These are phyloP conservation scores for Erodium chrysanthum DNA, from an alignment of 441 rosid species.

Conservation along the genomic window DNA sequence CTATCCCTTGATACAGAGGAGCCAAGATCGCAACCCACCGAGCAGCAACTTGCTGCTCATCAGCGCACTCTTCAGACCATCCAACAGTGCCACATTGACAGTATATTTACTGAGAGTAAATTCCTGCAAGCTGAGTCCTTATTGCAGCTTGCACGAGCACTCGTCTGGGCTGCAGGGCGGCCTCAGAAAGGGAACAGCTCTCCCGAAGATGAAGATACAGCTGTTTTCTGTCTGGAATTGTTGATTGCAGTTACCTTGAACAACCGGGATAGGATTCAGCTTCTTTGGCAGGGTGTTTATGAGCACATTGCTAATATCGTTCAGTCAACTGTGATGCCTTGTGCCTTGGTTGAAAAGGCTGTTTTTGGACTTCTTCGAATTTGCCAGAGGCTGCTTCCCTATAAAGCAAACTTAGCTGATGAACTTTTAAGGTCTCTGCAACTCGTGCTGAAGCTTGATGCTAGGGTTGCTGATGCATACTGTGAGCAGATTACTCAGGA, in stretches of 20 bases:
- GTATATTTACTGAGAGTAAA: conserved; percentile 88
- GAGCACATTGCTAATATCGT: conserved; percentile 84
- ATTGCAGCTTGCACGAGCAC: conserved; percentile 73
- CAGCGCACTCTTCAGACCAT: conserved; percentile 62
- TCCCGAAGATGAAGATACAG: conserved; percentile 86
- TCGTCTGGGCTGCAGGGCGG: conserved; percentile 76
- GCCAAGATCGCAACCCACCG: conserved; percentile 86
- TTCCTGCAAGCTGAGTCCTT: conserved; percentile 85
- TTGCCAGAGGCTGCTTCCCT: conserved; percentile 90
- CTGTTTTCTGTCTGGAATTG: conserved; percentile 89
- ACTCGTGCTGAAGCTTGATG: conserved; percentile 86
- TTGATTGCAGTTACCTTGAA: conserved; percentile 86
- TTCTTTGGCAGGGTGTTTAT: conserved; percentile 90
- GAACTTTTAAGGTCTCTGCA: conserved; percentile 88
- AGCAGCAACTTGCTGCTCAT: conserved; percentile 88
- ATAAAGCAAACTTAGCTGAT: conserved; percentile 85
- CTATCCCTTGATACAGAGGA: conserved; percentile 90
- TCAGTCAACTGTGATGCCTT: conserved; percentile 85
- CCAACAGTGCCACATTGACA: conserved; percentile 83
- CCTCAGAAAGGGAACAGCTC: conserved; percentile 66
- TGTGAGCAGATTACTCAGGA: conserved; percentile 83
- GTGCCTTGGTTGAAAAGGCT: conserved; percentile 82
- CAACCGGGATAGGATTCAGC: conserved; percentile 80
- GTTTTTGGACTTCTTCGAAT: conserved; percentile 86
- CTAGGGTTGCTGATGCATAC: conserved; percentile 93